Conservation (phyloP, 257 asterid species). For the Linaria vulgaris region DNA sequence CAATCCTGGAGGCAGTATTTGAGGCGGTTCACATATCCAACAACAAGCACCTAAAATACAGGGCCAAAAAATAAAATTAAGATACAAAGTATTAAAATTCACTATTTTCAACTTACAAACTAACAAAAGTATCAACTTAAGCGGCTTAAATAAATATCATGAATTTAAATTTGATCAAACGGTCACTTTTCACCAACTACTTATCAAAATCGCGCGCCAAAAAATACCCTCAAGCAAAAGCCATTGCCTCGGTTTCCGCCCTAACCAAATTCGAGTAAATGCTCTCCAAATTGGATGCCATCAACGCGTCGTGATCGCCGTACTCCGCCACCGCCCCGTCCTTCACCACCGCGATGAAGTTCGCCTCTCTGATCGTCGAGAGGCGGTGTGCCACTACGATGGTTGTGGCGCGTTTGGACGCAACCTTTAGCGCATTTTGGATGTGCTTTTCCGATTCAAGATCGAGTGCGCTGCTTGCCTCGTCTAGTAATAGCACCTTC, state of each 20-base stretch:
- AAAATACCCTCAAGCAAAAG: constrained; percentile 42
- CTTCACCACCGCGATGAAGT: constrained; percentile 57
- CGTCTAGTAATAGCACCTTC: constrained; percentile 62
- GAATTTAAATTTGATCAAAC: no score
- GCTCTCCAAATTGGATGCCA: constrained; percentile 54
- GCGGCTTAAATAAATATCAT: no score
- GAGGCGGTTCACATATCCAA: no score
- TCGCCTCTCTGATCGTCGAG: constrained; percentile 69
- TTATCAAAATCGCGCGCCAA: no score
- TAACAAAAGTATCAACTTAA: no score
- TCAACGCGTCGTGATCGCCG: constrained; percentile 63
- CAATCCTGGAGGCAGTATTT: no score
- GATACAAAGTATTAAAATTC: no score
- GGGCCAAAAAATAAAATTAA: no score
- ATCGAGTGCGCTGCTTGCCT: constrained; percentile 89
- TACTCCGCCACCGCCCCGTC: constrained; percentile 68
- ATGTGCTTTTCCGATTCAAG: constrained; percentile 78
- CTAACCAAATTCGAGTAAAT: constrained; percentile 66
- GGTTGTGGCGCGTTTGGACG: constrained; percentile 64
- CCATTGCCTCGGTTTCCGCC: constrained; percentile 77
- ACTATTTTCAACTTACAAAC: no score
- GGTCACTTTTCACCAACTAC: no score
- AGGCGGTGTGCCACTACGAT: constrained; percentile 85
- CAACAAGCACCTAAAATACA: no score
- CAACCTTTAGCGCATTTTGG: constrained; percentile 61